Conservation (phyloP, 2,329 filamentous ascomycete genomes). For the Colletotrichum falcatum region DNA sequence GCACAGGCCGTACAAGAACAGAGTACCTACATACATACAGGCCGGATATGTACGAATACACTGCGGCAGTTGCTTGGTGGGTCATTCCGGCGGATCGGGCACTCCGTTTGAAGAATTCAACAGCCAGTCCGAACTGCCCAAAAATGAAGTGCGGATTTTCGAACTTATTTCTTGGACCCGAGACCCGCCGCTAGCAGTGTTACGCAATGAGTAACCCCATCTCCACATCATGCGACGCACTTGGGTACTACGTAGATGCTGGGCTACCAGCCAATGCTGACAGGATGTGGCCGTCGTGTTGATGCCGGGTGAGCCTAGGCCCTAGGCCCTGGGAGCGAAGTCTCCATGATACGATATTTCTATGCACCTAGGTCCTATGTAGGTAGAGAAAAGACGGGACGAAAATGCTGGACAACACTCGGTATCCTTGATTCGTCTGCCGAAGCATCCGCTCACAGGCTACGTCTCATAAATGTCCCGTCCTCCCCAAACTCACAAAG, state of each 20-base stretch:
- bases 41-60: neutral
- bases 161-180: constrained; percentile 16
- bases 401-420: constrained; percentile 12
- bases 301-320: constrained; percentile 21
- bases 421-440: constrained; percentile 4
- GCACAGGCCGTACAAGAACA: neutral
- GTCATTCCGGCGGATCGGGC: constrained; percentile 28
- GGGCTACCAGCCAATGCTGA: constrained; percentile 17
- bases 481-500: neutral
- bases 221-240: constrained; percentile 38
- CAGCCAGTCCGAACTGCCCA: neutral
- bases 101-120: constrained; percentile 35
- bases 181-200: constrained; percentile 37
- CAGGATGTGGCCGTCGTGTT: neutral
- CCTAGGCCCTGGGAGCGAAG: constrained; percentile 20
- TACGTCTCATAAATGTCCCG: neutral
- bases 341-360: constrained; percentile 19
- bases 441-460: neutral
- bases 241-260: too few relatives aligned
- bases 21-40: too few relatives aligned
- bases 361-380: too few relatives aligned
- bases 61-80: neutral
- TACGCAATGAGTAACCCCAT: constrained; percentile 26
- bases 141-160: constrained; percentile 13
- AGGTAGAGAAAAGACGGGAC: constrained; percentile 11